A percentile compares a stretch with the other conserved stretches of the same genome.
These are phyloP conservation scores for Geranomyces michiganensis DNA, from an alignment of 192 early-diverging fungal species.

Conservation along the genomic window DNA sequence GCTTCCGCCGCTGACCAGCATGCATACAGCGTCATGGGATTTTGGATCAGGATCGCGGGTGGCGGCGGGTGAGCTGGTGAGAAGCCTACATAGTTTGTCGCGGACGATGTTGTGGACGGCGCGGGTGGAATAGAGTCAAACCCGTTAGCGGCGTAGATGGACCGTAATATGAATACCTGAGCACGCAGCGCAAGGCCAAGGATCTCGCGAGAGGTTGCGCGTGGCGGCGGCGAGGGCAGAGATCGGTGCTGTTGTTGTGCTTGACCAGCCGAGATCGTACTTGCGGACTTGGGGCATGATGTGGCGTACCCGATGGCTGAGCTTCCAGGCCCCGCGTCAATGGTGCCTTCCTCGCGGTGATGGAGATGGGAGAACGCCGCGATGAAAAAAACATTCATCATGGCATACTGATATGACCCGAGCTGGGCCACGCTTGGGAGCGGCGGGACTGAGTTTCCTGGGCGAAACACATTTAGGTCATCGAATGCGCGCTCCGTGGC, in stretches of 20 bases:
- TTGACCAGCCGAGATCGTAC: too few relatives aligned
- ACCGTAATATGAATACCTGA: slow-evolving; percentile 16
- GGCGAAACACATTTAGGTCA: slow-evolving; percentile 11
- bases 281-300: too few relatives aligned
- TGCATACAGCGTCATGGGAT: slow-evolving; percentile 23
- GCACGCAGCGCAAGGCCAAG: slow-evolving; percentile 18
- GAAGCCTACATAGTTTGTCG: not conserved
- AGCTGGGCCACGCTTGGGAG: slow-evolving; percentile 31
- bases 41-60: slow-evolving; percentile 19
- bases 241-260: slow-evolving; percentile 1
- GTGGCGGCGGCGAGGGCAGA: not conserved
- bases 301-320: slow-evolving; percentile 4
- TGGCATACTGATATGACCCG: slow-evolving; percentile 16
- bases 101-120: not conserved
- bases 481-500: slow-evolving; percentile 21
- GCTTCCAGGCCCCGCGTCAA: not conserved
- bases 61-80: slow-evolving; percentile 15
- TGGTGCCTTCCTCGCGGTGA: slow-evolving; percentile 23
- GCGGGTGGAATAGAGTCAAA: slow-evolving; percentile 15
- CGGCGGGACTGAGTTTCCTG: slow-evolving; percentile 5
- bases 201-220: slow-evolving; percentile 19
- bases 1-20: slow-evolving; percentile 4
- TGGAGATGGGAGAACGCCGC: slow-evolving; percentile 18
- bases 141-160: slow-evolving; percentile 31
- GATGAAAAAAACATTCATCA: slow-evolving; percentile 25